Base-by-base conservation (phyloP, 2,329 filamentous ascomycete species). In the Cladophialophora yegresii region DNA sequence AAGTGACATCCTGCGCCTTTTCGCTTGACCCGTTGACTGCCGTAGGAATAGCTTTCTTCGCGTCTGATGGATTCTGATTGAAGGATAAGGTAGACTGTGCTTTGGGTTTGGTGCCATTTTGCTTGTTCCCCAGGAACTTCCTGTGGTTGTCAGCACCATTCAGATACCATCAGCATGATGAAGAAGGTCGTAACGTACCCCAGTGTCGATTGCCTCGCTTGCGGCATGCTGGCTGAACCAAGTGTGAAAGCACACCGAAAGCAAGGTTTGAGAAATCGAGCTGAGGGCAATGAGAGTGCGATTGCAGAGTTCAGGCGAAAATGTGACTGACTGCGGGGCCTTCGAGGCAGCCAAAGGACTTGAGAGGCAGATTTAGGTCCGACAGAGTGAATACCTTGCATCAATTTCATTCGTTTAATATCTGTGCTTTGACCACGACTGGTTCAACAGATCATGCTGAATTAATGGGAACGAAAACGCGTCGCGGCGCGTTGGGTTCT, bases 91-190 rank as follows among this genome's bases (percentile, higher is more conserved):
- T 73, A 20, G 71, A 71, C 57, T 72, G 72, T 32, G 75, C 70
- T 63, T 75, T 77, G 54, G 80, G 55, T 73, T 85, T 87, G 55
- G 86, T 87, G 49, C 71, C 73, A 49, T 73, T 89, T 76, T 96
- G 92, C 75, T 92, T 89, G 43, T 84, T 83, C 22, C 86, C 86
- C 74, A 97, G 96, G 80, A 96, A 97, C 75, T 93, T 95, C 67
- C 93, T 98, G 69, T 54, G 53, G 50, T 53, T 13, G 26, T 60
- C 49, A 66, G 57, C 16, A 22, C 20, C 49, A 5, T 13, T 30
- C 26, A 54, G 1, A 13, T 22, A 40, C n/a, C 49, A 64, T 64
- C 54, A 64, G 3, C 49, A 66, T 33, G 9, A 45, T 68, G 60
- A 65, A 77, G 81, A 77, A 86, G 23, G 92, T 9, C 23, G 26